Conservation (phyloP, 2,329 filamentous ascomycete species). For the Alternaria triticina region DNA sequence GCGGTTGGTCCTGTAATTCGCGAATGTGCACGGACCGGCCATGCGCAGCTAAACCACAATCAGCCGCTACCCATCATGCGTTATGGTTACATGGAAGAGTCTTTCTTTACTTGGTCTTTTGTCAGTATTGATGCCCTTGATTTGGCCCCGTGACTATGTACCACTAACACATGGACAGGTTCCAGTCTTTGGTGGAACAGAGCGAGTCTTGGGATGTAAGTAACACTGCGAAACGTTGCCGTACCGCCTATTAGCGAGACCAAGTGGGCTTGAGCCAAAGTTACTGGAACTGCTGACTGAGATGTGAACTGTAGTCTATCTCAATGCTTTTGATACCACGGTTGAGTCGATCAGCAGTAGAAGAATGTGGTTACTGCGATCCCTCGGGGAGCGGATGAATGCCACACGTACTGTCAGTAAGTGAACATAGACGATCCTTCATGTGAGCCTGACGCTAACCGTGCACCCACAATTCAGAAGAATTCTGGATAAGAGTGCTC, state of each 20-base stretch:
- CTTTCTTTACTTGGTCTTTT: slow-evolving; percentile 55
- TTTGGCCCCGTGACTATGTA: neutral
- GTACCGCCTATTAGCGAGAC: neutral
- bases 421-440: neutral
- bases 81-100: slow-evolving; percentile 38
- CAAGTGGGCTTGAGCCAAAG: neutral
- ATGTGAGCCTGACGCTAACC: neutral
- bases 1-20: slow-evolving; percentile 42
- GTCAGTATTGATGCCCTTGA: slow-evolving; percentile 1
- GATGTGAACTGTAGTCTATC: slow-evolving; percentile 24
- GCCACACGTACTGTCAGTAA: slow-evolving; percentile 30
- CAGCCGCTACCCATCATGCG: slow-evolving; percentile 38
- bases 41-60: slow-evolving; percentile 36
- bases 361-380: slow-evolving; percentile 49
- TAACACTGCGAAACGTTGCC: slow-evolving; percentile 5
- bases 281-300: slow-evolving; percentile 20
- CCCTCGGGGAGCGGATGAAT: slow-evolving; percentile 46
- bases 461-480: slow-evolving; percentile 1
- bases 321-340: slow-evolving; percentile 48
- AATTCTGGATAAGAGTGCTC: slow-evolving; percentile 59
- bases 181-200: slow-evolving; percentile 49
- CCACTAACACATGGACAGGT: slow-evolving; percentile 15
- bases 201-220: slow-evolving; percentile 36
- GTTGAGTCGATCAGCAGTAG: slow-evolving; percentile 47
- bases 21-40: slow-evolving; percentile 38